Conservation (phyloP, 176 grass and related monocot species). For the Aegilops umbellulata region DNA sequence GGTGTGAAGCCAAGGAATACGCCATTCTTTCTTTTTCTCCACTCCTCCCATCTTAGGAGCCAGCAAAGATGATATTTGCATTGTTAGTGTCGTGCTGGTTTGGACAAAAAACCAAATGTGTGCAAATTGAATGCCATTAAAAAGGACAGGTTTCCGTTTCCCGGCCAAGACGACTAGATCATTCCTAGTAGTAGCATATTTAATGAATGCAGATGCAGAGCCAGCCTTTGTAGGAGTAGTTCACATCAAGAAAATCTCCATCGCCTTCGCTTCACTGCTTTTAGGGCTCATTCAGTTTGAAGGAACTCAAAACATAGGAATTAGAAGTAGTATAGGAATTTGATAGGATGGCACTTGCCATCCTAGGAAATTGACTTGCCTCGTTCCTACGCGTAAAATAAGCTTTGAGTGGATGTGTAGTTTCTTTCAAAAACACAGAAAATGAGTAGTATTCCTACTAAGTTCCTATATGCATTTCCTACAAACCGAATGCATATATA, state of each 20-base stretch:
- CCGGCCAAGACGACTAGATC: neutral
- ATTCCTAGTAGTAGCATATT: neutral
- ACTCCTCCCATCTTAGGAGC: neutral
- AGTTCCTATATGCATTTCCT: too few relatives aligned
- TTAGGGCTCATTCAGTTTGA: too few relatives aligned
- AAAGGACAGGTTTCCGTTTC: neutral
- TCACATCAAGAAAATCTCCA: neutral
- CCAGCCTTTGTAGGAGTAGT: neutral
- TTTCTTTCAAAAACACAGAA: too few relatives aligned
- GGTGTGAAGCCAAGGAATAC: constrained; percentile 26
- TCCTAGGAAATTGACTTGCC: too few relatives aligned
- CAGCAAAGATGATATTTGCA: neutral
- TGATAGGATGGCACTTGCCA: too few relatives aligned
- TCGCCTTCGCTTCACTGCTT: neutral
- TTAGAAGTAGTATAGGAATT: too few relatives aligned
- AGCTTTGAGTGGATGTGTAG: too few relatives aligned
- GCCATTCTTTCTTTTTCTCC: neutral
- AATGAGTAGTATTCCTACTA: too few relatives aligned
- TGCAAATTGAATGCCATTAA: neutral
- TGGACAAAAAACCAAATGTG: neutral
- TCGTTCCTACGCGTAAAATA: too few relatives aligned
- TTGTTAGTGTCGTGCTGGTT: neutral
- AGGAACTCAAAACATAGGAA: too few relatives aligned
- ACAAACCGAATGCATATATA: too few relatives aligned
- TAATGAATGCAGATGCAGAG: neutral